Base-by-base conservation (phyloP, 2,329 filamentous ascomycete species). In the Aspergillus costaricaensis region DNA sequence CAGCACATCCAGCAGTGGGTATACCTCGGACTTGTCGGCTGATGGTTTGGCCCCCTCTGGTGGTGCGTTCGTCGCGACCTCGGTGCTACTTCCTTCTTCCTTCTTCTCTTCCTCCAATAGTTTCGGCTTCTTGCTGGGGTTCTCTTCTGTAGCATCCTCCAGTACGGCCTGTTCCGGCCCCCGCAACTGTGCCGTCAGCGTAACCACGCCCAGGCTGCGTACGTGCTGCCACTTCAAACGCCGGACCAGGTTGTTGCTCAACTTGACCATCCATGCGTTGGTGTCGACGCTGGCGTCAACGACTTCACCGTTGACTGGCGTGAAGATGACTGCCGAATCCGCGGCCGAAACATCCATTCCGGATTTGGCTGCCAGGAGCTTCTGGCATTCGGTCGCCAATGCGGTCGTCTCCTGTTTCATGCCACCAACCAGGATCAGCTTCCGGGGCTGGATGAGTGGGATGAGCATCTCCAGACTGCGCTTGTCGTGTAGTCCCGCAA, bases 271-370 rank as follows among this genome's bases (percentile, higher is more conserved):
- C 95, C 96, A 99, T 4, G 95, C 93, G 73, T 98, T 97, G 5
- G 94, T 98, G 74, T 99, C 95, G 44, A 98, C 94, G 71, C 93
- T 97, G 12, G 94, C 95, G 75, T 99, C 89, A 44, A 99, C 84
- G 14, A 83, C 81, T 36, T 84, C 81, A 23, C 92, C 92, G n/a
- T 91, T 81, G 9, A 80, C 76, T 1, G 95, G 95, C 0, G 91
- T 92, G 72, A 94, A 94, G 5, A 99, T 91, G 64, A 93, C 88
- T 38, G 87, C 83, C 77, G 77, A 47, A 74, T 76, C 69, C n/a
- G 78, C 78, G 32, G 88, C 79, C 27, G 70, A 65, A n/a, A 62
- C 66, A 14, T 69, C 69, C 21, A 67, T 63, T 2, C 69, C 75
- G 4, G 73, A 68, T 62, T 80, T 82, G 14, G 77, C 77, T 32